Evolutionary conservation across 352 stramenopile species (phyloP), one percentile per base, ranked within the genome.

Genomic region (Peronospora destructor): DNA sequence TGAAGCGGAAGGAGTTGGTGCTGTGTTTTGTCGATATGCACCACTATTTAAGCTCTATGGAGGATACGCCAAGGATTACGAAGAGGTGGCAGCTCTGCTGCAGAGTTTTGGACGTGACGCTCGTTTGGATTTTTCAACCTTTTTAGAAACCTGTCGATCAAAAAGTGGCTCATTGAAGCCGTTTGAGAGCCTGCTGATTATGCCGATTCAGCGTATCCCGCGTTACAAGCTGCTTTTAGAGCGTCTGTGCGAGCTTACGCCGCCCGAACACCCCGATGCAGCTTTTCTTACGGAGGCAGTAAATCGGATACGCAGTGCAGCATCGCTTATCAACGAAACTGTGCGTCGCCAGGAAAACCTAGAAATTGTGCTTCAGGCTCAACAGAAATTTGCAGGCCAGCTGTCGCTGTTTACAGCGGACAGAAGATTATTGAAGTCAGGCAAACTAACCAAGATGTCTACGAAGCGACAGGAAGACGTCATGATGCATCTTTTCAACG

Each of bases 191-290:
- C 52, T 95, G 28, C 53, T 97, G 28, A 96, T 97, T 56, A 92
- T 93, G 73, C 89, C 89, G 0, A 91, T 97, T 19, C 89, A 97
- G 61, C 78, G 89, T 4, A 92, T 97, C 29, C 89, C 89, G 14
- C 71, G 87, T 1, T 97, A 97, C 63, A 94, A 95, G 40, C 47
- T 97, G 23, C 58, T 96, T 3, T 58, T 97, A 0, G 70, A 93
- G 55, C 68, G 83, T 7, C 61, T 96, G 4, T 65, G 73, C 17
- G 67, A 94, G 52, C 66, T 86, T 49, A 96, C 89, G 0, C 55
- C 54, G 0, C 35, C 48, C 2, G 66, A 64, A 8, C 75, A 95
- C 43, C 60, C 65, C 0, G 84, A 96, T 32, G 62, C 74, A n/a
- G 35, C 49, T 1, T 84, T 81, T 21, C 55, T 96, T 13, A 61